Conservation (phyloP, 768 basidiomycete species). For the Macrolepiota fuliginosa region DNA sequence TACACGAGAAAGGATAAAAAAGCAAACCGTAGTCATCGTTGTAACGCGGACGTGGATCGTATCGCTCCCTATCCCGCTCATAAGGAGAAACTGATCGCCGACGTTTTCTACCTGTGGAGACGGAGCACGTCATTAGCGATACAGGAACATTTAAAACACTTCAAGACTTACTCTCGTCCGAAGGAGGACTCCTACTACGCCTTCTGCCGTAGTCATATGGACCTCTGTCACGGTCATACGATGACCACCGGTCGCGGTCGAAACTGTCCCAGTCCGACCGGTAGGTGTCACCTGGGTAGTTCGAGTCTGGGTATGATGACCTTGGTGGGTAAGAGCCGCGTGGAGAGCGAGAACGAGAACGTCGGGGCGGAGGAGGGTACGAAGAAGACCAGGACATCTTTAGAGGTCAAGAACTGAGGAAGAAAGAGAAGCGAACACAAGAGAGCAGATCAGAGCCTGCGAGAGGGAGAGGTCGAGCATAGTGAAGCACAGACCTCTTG, state of each 20-base stretch:
- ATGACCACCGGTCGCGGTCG: constrained; percentile 71
- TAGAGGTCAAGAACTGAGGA: constrained; percentile 52
- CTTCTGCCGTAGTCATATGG: constrained; percentile 68
- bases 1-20: constrained; percentile 4
- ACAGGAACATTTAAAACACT: constrained; percentile 3
- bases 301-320: constrained; percentile 53
- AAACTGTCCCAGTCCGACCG: constrained; percentile 68
- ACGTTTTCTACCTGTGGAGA: constrained; percentile 65
- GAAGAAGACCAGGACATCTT: constrained; percentile 76
- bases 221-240: constrained; percentile 67
- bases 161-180: constrained; percentile 57
- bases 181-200: constrained; percentile 73
- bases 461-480: constrained; percentile 78
- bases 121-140: constrained; percentile 10
- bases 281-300: constrained; percentile 54
- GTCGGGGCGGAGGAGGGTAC: constrained; percentile 71
- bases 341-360: constrained; percentile 84
- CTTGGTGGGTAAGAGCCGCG: constrained; percentile 55
- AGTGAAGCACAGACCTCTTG: constrained; percentile 93
- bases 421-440: constrained; percentile 53
- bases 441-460: constrained; percentile 71
- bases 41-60: constrained; percentile 80
- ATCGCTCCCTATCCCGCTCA: constrained; percentile 80
- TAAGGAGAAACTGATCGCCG: constrained; percentile 80
- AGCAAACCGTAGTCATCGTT: constrained; percentile 77